Evolutionary conservation across 805 yeast species (phyloP).

Genomic region (Saccharomyces mikatae): DNA sequence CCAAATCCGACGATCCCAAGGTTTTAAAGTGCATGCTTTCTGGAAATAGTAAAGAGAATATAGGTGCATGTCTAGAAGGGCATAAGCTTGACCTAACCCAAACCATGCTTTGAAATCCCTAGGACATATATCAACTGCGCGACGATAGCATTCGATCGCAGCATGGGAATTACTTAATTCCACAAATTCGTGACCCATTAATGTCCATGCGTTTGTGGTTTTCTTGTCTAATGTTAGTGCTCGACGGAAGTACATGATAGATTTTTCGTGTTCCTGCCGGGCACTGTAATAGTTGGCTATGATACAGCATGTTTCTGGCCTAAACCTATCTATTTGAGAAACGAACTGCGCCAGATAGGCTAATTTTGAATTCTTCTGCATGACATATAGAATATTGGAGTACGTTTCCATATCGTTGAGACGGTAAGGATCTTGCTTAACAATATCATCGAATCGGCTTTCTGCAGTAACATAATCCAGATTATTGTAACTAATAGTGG

Average conservation of each 20-base stretch:
- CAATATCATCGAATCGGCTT: conserved; percentile 62
- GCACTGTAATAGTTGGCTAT: conserved; percentile 89
- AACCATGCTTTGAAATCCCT: conserved; percentile 97
- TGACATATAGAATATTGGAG: conserved; percentile 90
- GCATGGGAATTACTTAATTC: conserved; percentile 95
- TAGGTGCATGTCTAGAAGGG: conserved; percentile 88
- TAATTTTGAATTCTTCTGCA: conserved; percentile 79
- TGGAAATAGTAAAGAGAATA: conserved; percentile 91
- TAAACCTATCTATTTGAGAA: conserved; percentile 68
- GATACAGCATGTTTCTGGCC: conserved; percentile 93
- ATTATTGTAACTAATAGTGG: conserved; percentile 74
- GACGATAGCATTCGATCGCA: conserved; percentile 87
- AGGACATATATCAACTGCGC: conserved; percentile 84
- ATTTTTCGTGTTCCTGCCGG: conserved; percentile 88
- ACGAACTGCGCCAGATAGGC: conserved; percentile 84
- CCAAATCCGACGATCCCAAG: conserved; percentile 92
- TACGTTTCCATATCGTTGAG: conserved; percentile 87
- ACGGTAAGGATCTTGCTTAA: conserved; percentile 70
- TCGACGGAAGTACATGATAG: conserved; percentile 84
- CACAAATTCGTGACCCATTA: conserved; percentile 98
- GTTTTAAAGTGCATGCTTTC: conserved; percentile 79
- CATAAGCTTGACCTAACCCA: conserved; percentile 97
- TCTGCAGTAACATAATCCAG: conserved; percentile 80
- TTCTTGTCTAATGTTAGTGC: conserved; percentile 75
- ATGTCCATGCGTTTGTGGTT: conserved; percentile 89